These are phyloP conservation scores for Cyclotella atomus DNA, from an alignment of 108 stramenopile species.

Conservation along the genomic window DNA sequence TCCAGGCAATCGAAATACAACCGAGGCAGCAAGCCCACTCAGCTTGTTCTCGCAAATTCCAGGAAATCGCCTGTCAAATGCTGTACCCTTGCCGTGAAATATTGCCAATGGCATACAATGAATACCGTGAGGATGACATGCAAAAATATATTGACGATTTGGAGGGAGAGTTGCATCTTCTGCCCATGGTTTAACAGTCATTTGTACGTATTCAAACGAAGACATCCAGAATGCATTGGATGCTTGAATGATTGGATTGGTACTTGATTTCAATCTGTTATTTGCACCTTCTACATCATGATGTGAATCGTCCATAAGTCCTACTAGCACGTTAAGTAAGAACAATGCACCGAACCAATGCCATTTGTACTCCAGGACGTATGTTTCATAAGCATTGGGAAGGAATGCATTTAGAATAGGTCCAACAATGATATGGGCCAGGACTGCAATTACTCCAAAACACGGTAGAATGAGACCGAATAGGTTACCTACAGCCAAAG, in stretches of 20 bases:
- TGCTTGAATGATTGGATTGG: not conserved
- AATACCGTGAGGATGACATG: constrained; percentile 64
- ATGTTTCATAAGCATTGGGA: constrained; percentile 4
- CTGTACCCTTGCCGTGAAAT: constrained; percentile 24
- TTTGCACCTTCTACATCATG: constrained; percentile 4
- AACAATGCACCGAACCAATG: constrained; percentile 6
- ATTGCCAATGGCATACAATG: constrained; percentile 42
- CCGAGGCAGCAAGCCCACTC: constrained; percentile 58
- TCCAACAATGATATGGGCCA: constrained; percentile 8
- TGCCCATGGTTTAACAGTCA: constrained; percentile 27
- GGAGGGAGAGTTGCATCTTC: constrained; percentile 21
- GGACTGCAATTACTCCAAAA: not conserved
- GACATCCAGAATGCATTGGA: constrained; percentile 16
- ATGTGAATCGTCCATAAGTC: constrained; percentile 3
- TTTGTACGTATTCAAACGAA: constrained; percentile 25
- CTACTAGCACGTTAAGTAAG: constrained; percentile 5
- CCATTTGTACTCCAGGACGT: constrained; percentile 1
- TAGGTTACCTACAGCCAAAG: constrained; percentile 7
- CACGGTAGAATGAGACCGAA: constrained; percentile 12
- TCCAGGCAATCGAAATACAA: constrained; percentile 66
- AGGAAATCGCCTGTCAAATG: constrained; percentile 46
- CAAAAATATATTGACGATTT: constrained; percentile 51
- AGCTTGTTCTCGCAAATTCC: constrained; percentile 42
- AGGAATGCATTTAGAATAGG: not conserved
- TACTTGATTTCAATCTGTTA: constrained; percentile 5